Evolutionary conservation across 2,329 filamentous ascomycete genomes (phyloP), one percentile per base, ranked within the genome.

Genomic region (Fusarium penzigii): DNA sequence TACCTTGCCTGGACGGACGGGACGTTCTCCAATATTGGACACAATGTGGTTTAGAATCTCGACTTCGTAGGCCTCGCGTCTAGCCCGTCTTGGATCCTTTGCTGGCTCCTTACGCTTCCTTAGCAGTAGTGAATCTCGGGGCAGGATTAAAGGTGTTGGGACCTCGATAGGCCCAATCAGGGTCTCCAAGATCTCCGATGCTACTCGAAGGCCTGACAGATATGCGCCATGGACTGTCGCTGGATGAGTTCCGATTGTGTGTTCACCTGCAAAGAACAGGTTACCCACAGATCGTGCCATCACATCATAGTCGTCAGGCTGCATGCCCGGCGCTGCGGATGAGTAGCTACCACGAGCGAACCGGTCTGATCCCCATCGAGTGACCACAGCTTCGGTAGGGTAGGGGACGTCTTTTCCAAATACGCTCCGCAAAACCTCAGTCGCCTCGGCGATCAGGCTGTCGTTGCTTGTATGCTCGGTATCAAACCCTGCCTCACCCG

Each of bases 191-290:
- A 99, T 83, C 66, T 97, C 92, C 3, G 89, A 87, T 11, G 94
- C 94, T 4, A 89, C 94, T 45, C 94, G 87, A 6, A 99, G 78
- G 3, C 94, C 95, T 2, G 94, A 97, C 5, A 99, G 78, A 67
- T 97, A 99, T 9, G 94, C 95, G 6, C 94, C 94, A 62, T 99
- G 94, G 1, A 99, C 94, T 2, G 94, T 99, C 32, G 95, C 94
- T 12, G 95, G 94, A 68, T 99, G 92, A 1, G 92, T 96, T 43
- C 90, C 92, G 63, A 90, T 97, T 1, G 95, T 99, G 55, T 96
- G 94, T 72, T 99, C 94, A 44, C 94, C 94, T 14, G 93, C 94
- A 71, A 99, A 99, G 72, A 93, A 90, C 9, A 99, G 77, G 58
- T 95, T 96, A 32, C 91, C 92, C 32, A 97, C 79, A 1, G 89